Evolutionary conservation across 805 yeast species (phyloP), one percentile per base, ranked within the genome.

Genomic region (Kodamaea nitidulidarum): DNA sequence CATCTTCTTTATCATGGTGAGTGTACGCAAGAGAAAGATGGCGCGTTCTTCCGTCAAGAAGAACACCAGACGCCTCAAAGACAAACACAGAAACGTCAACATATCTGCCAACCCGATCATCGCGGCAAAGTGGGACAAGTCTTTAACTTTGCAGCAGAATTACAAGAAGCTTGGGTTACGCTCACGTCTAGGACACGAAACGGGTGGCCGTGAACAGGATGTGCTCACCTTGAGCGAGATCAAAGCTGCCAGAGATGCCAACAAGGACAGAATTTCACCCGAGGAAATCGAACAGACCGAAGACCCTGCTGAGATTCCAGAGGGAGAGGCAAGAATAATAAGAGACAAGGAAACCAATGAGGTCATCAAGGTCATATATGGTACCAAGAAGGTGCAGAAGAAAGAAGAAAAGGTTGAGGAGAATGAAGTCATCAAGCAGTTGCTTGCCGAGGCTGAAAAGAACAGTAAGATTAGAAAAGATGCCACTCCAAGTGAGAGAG

Each of bases 61-160:
- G 63, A 78, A 75, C 50, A 78, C 93, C 21, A 75, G 93, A 59
- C 73, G 80, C 48, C 59, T 58, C 35, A 87, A 87, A 57, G 90
- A 84, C 54, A 79, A 75, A 52, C 81, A 80, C 50, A 75, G 84
- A 56, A 73, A 81, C 49, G 67, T 81, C 43, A 79, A 79, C 44
- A 77, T 85, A 22, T 71, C 72, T 35, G 71, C 85, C 0, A 87
- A 88, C 55, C 85, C 95, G 2, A 76, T 93, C 46, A 84, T 93
- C 46, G 95, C 88, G 4, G 85, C 79, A 24, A 76, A 88, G 60
- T 93, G 98, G 98, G 96, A 93, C 62, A 75, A 80, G 43, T 74
- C 76, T 9, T 70, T 82, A 41, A 90, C 98, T 0, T 65, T 90
- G 44, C 73, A 79, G 38, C 98, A 93, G 58, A 93, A 93, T 60